Evolutionary conservation across 768 basidiomycete species (phyloP).

Genomic region (button mushroom (Agaricus bisporus)): DNA sequence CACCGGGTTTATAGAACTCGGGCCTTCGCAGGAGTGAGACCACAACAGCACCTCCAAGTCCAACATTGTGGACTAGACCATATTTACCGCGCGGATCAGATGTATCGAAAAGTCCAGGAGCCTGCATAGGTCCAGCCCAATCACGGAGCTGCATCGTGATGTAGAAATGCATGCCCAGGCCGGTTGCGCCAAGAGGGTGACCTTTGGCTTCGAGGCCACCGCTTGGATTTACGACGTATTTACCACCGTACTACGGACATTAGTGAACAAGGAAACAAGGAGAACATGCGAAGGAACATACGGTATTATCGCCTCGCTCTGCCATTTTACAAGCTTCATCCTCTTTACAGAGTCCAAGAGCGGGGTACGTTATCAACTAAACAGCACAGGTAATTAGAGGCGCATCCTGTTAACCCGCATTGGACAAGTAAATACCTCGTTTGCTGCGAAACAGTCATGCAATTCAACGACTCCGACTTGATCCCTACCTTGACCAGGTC

Average conservation of each 20-base stretch:
- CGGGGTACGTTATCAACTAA: conserved; percentile 77
- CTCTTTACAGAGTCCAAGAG: conserved; percentile 61
- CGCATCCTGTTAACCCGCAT: neutral
- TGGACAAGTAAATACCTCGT: conserved; percentile 45
- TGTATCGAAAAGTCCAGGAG: conserved; percentile 57
- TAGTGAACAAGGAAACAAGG: neutral
- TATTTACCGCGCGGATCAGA: conserved; percentile 68
- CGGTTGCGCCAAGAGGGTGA: conserved; percentile 79
- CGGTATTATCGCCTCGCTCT: conserved; percentile 74
- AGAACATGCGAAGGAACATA: conserved; percentile 23
- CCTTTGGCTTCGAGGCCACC: conserved; percentile 89
- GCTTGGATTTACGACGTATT: conserved; percentile 79
- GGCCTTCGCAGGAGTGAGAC: conserved; percentile 72
- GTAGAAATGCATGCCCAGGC: conserved; percentile 84
- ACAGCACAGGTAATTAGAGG: neutral
- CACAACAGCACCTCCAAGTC: conserved; percentile 76
- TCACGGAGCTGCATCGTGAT: conserved; percentile 77
- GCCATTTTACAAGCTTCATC: conserved; percentile 72
- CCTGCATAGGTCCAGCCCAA: conserved; percentile 86
- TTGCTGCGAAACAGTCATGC: conserved; percentile 82
- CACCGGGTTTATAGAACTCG: conserved; percentile 66
- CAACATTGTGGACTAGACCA: conserved; percentile 79
- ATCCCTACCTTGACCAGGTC: conserved; percentile 54
- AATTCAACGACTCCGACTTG: conserved; percentile 82
- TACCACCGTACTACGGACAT: conserved; percentile 63